phyloP scores from a whole-genome alignment of 306 rosid genomes.

The Trichosanthes cucumerina region DNA sequence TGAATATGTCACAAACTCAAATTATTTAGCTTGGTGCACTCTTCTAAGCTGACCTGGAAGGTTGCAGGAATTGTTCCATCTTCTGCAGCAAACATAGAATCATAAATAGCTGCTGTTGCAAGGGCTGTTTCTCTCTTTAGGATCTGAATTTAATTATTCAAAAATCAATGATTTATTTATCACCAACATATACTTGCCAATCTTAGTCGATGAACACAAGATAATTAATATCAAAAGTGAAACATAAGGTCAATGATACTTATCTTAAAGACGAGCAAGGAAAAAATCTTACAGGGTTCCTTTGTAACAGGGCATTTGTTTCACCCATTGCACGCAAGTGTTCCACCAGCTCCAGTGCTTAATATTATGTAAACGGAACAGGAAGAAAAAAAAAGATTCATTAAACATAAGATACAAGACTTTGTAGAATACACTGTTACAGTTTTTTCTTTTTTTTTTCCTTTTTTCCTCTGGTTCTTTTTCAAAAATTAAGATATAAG shows the following conservation, averaged over 20 bases:
- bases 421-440: not conserved
- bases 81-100: slow-evolving; percentile 83
- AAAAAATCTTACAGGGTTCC: slow-evolving; percentile 42
- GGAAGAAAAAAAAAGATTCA: not conserved
- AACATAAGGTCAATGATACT: not conserved
- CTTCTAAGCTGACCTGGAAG: slow-evolving; percentile 56
- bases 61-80: slow-evolving; percentile 95
- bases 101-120: slow-evolving; percentile 91
- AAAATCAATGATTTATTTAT: not conserved
- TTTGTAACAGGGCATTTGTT: slow-evolving; percentile 76
- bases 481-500: too few relatives aligned
- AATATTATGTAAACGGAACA: slow-evolving; percentile 10
- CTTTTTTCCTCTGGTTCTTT: too few relatives aligned
- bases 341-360: slow-evolving; percentile 81
- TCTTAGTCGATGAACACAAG: not conserved
- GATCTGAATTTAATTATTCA: slow-evolving; percentile 33
- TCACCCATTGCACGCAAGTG: slow-evolving; percentile 94
- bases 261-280: not conserved
- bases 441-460: too few relatives aligned
- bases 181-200: not conserved
- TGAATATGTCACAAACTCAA: not conserved
- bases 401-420: not conserved
- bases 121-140: slow-evolving; percentile 79
- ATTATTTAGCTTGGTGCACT: not conserved
- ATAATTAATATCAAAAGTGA: not conserved